Evolutionary conservation across 2,329 filamentous ascomycete species (phyloP).

Genomic region (Albifimbria verrucaria): DNA sequence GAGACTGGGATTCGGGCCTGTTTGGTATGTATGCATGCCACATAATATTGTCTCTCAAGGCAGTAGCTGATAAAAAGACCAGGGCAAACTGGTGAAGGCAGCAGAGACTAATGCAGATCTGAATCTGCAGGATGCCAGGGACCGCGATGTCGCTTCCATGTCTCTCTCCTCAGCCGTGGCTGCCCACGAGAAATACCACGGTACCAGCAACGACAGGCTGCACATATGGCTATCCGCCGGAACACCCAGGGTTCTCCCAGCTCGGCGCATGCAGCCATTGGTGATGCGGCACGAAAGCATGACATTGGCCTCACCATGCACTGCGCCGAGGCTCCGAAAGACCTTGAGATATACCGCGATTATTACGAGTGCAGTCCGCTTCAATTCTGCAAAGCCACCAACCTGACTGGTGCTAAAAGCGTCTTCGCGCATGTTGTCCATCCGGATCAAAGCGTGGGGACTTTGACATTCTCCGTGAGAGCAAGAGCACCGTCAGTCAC

Average conservation of each 20-base stretch:
- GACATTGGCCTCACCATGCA: conserved; percentile 44
- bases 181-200: conserved; percentile 21
- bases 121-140: conserved; percentile 5
- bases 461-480: conserved; percentile 4
- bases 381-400: conserved; percentile 36
- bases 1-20: conserved; percentile 16
- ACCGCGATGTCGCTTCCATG: conserved; percentile 7
- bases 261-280: conserved; percentile 35
- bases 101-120: background rate
- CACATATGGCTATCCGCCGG: conserved; percentile 45
- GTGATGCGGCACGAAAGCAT: conserved; percentile 32
- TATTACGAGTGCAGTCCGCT: conserved; percentile 39
- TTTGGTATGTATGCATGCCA: conserved; percentile 7
- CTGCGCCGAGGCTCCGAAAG: conserved; percentile 39
- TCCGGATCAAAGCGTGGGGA: conserved; percentile 4
- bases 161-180: conserved; percentile 13
- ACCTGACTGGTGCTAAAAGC: conserved; percentile 5
- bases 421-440: conserved; percentile 8
- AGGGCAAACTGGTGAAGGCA: conserved; percentile 9
- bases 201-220: conserved; percentile 33
- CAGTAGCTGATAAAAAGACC: background rate
- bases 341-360: conserved; percentile 31
- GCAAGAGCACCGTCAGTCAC: conserved; percentile 41
- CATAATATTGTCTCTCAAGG: background rate
- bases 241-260: conserved; percentile 42